Evolutionary conservation across 345 rosid species (phyloP), one percentile per base, ranked within the genome.

Genomic region (Xanthoceras sorbifolium): DNA sequence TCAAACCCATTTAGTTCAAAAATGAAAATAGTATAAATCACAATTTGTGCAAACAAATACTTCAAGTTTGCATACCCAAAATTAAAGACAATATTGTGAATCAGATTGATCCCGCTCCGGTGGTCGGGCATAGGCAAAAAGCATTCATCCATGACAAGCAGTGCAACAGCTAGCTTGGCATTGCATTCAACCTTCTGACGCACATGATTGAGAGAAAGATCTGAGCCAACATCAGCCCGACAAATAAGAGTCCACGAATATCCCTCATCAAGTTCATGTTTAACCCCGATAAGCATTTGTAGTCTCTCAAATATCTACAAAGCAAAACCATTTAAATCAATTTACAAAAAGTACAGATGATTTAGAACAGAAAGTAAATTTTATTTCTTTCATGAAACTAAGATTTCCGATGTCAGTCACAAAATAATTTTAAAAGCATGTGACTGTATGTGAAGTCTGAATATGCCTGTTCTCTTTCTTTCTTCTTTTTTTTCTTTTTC

Each of bases 91-190:
- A 95, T 86, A 76, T 95, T 95, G 72, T 86, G 92, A 80, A 95
- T 92, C 80, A 93, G 83, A 86, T 93, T 90, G 71, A 87, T 84
- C 79, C 98, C 99, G 84, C 97, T 95, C 88, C 90, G 88, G 80
- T 88, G 92, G 85, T 95, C 98, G 74, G 83, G 80, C 75, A 88
- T 87, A 65, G 99, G 98, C 84, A 88, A 84, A 83, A 95, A 95
- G 79, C 99, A 95, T 84, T 93, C 99, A 73, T 95, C 96, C 99
- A 95, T 93, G 66, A 95, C 82, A 54, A 84, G 79, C 72, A 91
- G 85, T 25, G 99, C 98, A 85, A 93, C 97, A 64, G 98, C 97
- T 81, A 90, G 81, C 87, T 89, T 90, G 67, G 97, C 89, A 82
- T 93, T 95, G 86, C 90, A 83, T 79, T 89, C 92, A 61, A 95